These are phyloP conservation scores for Lasiosphaeris hirsuta DNA, from an alignment of 495 filamentous ascomycete species.

Conservation along the genomic window DNA sequence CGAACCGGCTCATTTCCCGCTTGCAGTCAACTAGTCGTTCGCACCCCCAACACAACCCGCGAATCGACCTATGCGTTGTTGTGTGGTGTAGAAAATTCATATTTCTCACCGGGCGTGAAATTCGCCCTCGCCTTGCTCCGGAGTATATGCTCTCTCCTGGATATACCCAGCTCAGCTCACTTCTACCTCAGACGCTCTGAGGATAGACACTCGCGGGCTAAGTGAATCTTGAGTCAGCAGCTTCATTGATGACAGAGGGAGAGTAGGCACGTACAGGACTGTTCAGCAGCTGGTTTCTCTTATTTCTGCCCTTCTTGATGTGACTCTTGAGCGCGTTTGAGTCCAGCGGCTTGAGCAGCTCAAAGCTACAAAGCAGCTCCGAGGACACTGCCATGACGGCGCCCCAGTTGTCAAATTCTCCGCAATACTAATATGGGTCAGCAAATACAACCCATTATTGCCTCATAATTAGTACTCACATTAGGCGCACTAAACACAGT, in stretches of 20 bases:
- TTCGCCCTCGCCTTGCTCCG: background rate
- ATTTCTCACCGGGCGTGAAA: background rate
- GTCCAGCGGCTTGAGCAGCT: constrained; percentile 92
- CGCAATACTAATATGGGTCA: constrained; percentile 71
- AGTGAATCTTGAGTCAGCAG: constrained; percentile 16
- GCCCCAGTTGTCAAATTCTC: constrained; percentile 99
- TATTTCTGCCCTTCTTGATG: constrained; percentile 96
- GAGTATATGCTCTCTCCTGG: no score
- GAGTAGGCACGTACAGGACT: constrained; percentile 68
- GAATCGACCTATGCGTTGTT: background rate
- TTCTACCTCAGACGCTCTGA: constrained; percentile 46
- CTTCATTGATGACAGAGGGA: background rate
- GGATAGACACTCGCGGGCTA: constrained; percentile 47
- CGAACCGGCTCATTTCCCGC: background rate
- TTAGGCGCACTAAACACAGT: constrained; percentile 98
- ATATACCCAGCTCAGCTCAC: background rate
- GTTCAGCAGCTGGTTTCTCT: constrained; percentile 84
- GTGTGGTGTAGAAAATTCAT: no score
- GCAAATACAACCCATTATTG: background rate
- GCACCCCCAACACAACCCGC: background rate
- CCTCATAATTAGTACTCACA: constrained; percentile 51
- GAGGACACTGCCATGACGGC: constrained; percentile 96
- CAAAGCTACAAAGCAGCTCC: constrained; percentile 94
- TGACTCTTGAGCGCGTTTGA: constrained; percentile 97
- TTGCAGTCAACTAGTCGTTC: background rate